Evolutionary conservation across 345 rosid genomes (phyloP).

Genomic region (rapeseed (Brassica napus)): Da-Ae NC_063434.1:2234001-2234500

Average conservation of each 20-base stretch:
- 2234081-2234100: slow-evolving; percentile 22
- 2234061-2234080: slow-evolving; percentile 21
- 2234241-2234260: slow-evolving; percentile 38
- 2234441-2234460: no score
- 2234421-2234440: neutral
- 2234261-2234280: slow-evolving; percentile 42
- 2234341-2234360: neutral
- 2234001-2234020: neutral
- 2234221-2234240: slow-evolving; percentile 41
- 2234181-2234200: slow-evolving; percentile 25
- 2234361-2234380: neutral
- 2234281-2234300: slow-evolving; percentile 22
- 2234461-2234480: neutral
- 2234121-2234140: neutral
- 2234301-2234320: neutral
- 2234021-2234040: slow-evolving; percentile 21
- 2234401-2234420: neutral
- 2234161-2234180: slow-evolving; percentile 7
- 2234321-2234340: neutral
- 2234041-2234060: slow-evolving; percentile 23
- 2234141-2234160: slow-evolving; percentile 12
- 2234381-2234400: neutral
- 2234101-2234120: slow-evolving; percentile 18
- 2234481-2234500: neutral
- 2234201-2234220: slow-evolving; percentile 29